Evolutionary conservation across 768 basidiomycete genomes (phyloP), one percentile per base, ranked within the genome.

Genomic region (Ramaria rubella): DNA sequence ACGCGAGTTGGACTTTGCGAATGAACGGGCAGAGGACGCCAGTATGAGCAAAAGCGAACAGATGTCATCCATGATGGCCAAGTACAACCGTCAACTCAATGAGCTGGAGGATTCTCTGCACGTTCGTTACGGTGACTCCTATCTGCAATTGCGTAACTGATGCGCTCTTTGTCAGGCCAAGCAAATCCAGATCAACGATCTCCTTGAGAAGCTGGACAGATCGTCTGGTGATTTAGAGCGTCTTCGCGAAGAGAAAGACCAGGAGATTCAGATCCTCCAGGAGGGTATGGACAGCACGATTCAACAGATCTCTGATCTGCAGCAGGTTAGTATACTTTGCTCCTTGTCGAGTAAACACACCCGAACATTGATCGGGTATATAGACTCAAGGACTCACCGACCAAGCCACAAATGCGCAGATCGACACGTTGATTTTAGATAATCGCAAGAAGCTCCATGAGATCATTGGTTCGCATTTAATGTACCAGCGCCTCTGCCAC

Each of bases 381-480:
- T 63, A 95, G 93, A 86, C 77, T 59, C 88, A 91, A 73, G 87
- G 86, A 49, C 73, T 94, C 31, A 80, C 83, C 24, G 92, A 93
- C 63, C 87, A 90, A 62, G 92, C 94, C 0, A 93, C 90, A 58
- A 90, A 91, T 67, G 89, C 92, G n/a, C 93, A 98, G 69, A 94
- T 99, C 64, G 95, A 98, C 68, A 95, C 86, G 2, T 80, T 99
- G 64, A 94, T 99, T 59, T 77, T 99, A 54, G 96, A 99, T 67
- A 88, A 95, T 68, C 83, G 94, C 68, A 98, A 98, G 78, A 95
- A 98, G 72, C 77, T 99, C 62, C 98, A 99, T 71, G 81, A 92
- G 64, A 94, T 99, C 67, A 98, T 99, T 65, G 90, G 91, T 90
- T 29, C 34, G 74, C 23, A 12, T 15, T 24, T n/a, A 65, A 58